Percentiles rank a stretch among this genome's conserved stretches.
These are phyloP conservation scores for Cucurbita maxima DNA, from an alignment of 306 rosid species.

Conservation along the genomic window DNA sequence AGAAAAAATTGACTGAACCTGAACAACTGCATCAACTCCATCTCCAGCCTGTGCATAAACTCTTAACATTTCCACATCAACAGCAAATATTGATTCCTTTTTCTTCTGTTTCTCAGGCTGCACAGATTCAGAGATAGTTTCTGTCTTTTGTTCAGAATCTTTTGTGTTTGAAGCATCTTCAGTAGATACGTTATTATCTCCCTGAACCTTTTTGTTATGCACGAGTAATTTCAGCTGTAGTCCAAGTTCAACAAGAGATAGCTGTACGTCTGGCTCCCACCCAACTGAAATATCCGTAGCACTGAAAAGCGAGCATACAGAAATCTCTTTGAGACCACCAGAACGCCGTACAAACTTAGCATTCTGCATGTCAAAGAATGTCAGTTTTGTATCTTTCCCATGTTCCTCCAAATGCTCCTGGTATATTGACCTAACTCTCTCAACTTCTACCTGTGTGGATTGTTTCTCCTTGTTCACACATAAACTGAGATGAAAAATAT, in stretches of 20 bases:
- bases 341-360: conserved; percentile 85
- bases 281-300: conserved; percentile 79
- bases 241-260: conserved; percentile 63
- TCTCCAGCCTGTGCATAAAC: conserved; percentile 82
- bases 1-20: conserved; percentile 91
- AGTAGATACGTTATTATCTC: conserved; percentile 23
- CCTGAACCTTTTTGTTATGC: conserved; percentile 56
- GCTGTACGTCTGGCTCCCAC: conserved; percentile 96
- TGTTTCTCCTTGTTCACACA: conserved; percentile 75
- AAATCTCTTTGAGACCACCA: conserved; percentile 77
- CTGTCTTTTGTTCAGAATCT: conserved; percentile 42
- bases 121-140: conserved; percentile 33
- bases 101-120: conserved; percentile 58
- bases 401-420: conserved; percentile 69
- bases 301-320: conserved; percentile 95
- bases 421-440: conserved; percentile 79
- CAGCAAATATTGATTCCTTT: conserved; percentile 79
- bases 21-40: conserved; percentile 83
- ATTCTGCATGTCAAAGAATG: conserved; percentile 86
- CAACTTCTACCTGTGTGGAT: conserved; percentile 81
- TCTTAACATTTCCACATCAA: conserved; percentile 81
- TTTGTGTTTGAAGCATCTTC: conserved; percentile 24
- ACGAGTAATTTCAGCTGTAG: conserved; percentile 62
- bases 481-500: conserved; percentile 68
- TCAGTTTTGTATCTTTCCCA: conserved; percentile 45